Conservation (phyloP, 495 filamentous ascomycete species). For the Aspergillus funiculosus region DNA sequence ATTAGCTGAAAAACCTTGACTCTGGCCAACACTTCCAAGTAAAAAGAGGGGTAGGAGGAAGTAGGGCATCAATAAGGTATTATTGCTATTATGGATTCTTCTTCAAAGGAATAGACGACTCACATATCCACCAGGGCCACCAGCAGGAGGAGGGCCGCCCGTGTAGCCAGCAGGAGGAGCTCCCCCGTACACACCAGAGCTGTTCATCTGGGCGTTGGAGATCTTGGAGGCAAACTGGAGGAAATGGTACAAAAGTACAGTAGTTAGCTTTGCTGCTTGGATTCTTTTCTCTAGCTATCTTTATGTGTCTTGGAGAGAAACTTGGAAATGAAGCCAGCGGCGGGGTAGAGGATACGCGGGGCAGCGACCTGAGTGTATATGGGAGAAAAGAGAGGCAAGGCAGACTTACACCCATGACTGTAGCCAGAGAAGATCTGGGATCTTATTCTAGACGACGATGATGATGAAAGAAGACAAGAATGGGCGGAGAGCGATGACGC, state of each 20-base stretch:
- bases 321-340: background rate
- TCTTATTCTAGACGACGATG: background rate
- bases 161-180: conserved; percentile 40
- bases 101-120: conserved; percentile 20
- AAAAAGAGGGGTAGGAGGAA: conserved; percentile 5
- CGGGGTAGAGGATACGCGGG: conserved; percentile 12
- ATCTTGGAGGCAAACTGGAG: conserved; percentile 44
- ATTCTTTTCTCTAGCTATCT: background rate
- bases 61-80: conserved; percentile 3
- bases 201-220: conserved; percentile 30
- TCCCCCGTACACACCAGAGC: conserved; percentile 31
- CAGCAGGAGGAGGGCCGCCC: conserved; percentile 36
- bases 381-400: background rate
- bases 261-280: conserved; percentile 6
- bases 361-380: conserved; percentile 3
- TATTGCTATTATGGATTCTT: conserved; percentile 1
- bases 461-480: background rate
- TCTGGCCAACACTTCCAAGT: too few species aligned
- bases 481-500: background rate
- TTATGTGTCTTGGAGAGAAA: background rate
- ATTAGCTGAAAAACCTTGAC: conserved; percentile 3
- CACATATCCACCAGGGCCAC: conserved; percentile 34
- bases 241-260: conserved; percentile 14
- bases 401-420: conserved; percentile 8
- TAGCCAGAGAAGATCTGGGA: background rate